Evolutionary conservation across 768 basidiomycete genomes (phyloP).

Genomic region (Amanita subjunquillea): DNA sequence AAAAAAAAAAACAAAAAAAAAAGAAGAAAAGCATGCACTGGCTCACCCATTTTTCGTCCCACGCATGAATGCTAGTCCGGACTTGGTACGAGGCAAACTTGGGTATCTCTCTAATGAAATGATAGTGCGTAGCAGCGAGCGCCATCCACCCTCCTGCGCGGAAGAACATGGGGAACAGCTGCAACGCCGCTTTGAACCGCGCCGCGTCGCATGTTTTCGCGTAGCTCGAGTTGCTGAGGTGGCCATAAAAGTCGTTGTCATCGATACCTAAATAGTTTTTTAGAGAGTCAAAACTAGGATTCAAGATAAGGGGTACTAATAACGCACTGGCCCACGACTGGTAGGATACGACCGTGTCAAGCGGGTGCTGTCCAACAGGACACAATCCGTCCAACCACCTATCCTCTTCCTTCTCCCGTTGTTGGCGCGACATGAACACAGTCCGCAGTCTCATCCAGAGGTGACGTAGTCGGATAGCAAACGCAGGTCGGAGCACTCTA

Average conservation of each 20-base stretch:
- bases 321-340: constrained; percentile 50
- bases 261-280: constrained; percentile 34
- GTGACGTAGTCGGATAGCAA: constrained; percentile 22
- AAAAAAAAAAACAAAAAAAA: too few relatives aligned
- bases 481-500: constrained; percentile 42
- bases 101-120: constrained; percentile 64
- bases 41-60: constrained; percentile 77
- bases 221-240: constrained; percentile 77
- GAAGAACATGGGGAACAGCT: constrained; percentile 46
- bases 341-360: constrained; percentile 30
- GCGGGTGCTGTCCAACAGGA: constrained; percentile 49
- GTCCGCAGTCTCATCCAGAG: constrained; percentile 22
- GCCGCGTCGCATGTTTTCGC: constrained; percentile 48
- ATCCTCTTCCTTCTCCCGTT: constrained; percentile 21
- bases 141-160: constrained; percentile 52
- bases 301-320: neutral
- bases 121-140: constrained; percentile 59
- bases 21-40: too few relatives aligned
- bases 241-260: constrained; percentile 64
- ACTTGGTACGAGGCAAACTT: constrained; percentile 55
- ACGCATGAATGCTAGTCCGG: constrained; percentile 41
- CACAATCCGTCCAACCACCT: constrained; percentile 37
- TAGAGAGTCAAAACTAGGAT: neutral
- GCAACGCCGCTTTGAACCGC: constrained; percentile 37
- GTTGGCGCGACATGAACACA: constrained; percentile 24